These are phyloP conservation scores for Cyanidioschyzon merolae DNA, from an alignment of 23 red algal species.

Conservation along the genomic window DNA sequence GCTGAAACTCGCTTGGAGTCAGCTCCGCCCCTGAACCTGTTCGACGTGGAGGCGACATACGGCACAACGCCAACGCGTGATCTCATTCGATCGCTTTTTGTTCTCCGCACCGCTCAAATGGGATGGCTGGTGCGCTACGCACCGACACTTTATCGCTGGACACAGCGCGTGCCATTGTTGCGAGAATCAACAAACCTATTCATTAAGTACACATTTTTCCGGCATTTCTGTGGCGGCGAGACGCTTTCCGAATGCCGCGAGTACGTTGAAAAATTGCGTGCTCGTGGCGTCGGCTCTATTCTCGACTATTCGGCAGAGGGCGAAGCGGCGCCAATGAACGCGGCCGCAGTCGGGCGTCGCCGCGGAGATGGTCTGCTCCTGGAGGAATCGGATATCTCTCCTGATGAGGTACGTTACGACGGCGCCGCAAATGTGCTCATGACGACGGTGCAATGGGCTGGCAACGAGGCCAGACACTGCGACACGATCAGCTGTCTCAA, in stretches of 20 bases:
- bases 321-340: slow-evolving; percentile 1
- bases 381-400: not conserved
- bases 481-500: slow-evolving; percentile 10
- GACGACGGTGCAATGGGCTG: not conserved
- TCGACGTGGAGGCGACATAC: slow-evolving; percentile 8
- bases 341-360: not conserved
- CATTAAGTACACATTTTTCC: slow-evolving; percentile 31
- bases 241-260: slow-evolving; percentile 11
- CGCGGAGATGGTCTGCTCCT: not conserved
- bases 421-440: not conserved
- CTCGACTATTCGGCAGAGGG: slow-evolving; percentile 29
- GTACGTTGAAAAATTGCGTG: slow-evolving; percentile 16
- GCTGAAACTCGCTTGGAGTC: not conserved
- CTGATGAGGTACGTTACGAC: not conserved
- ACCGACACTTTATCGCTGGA: slow-evolving; percentile 17
- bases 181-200: slow-evolving; percentile 16
- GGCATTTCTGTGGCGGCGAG: slow-evolving; percentile 34
- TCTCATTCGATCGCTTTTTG: slow-evolving; percentile 24
- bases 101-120: slow-evolving; percentile 22
- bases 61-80: slow-evolving; percentile 11
- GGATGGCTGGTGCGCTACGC: not conserved
- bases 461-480: not conserved
- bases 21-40: not conserved
- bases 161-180: slow-evolving; percentile 18
- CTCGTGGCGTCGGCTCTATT: slow-evolving; percentile 22